Evolutionary conservation across 1,139 yeast species (phyloP), one percentile per base, ranked within the genome.

Genomic region (Candida sanyaensis): DNA sequence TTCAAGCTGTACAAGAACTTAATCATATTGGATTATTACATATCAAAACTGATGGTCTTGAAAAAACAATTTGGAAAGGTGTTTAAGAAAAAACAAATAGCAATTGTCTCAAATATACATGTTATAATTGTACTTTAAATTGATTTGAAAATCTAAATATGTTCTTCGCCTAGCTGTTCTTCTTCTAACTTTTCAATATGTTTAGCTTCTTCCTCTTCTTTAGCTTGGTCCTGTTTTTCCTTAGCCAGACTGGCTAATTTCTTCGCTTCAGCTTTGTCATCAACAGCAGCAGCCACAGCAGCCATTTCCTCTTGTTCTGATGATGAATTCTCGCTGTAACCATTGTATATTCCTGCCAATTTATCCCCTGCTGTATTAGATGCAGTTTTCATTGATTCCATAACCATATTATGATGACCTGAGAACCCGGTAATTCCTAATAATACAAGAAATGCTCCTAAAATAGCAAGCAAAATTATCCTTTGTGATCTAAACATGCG

Each of bases 21-120:
- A 61, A 67, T 50, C 60, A 67, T 55, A 62, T 75, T 55, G 80
- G 80, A 1, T 56, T 75, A 30, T 54, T 75, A 36, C 70, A 69
- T 52, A 77, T 73, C 49, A 75, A 74, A 53, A 64, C 77, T 4
- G 70, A 74, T 56, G 78, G 77, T 10, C 62, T 75, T 46, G 80
- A 75, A 55, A 75, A 73, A 53, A 68, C 73, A 27, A 60, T 73
- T 10, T 75, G 80, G 80, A 71, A 66, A 54, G 74, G 74, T 30
- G 62, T 73, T 23, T 71, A 57, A 46, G n/a, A n/a, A 17, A 17
- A 11, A 23, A 34, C 11, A 33, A 13, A 7, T 3, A 33, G 7
- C 10, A 31, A 9, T 13, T 10, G 6, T 6, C 8, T 13, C 2
- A 13, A 33, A 9, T 33, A 24, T 17, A 33, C 33, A 5, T 2